Base-by-base conservation (phyloP, 495 filamentous ascomycete species). In the Cetradonia linearis region DNA sequence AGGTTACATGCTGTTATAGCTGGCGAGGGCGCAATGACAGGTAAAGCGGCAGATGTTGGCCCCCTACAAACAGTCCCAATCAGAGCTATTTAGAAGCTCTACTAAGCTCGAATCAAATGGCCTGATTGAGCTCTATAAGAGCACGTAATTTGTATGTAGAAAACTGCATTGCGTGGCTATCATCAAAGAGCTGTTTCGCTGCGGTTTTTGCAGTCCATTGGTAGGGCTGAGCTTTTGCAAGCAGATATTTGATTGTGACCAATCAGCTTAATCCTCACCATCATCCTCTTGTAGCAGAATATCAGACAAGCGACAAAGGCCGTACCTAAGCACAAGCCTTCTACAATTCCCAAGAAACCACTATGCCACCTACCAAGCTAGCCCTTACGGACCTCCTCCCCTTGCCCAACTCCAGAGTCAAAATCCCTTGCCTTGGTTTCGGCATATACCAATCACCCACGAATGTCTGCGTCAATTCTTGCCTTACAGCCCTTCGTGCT, bases 381-480 rank as follows among this genome's bases (percentile, higher is more conserved):
- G 65, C 74, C 53, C 71, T 86, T 56, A 73, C 73, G 18, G 79
- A 81, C 63, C 67, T 69, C 31, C 66, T 83, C 40, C 70, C 80
- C 57, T 82, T 88, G 52, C 77, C 76, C 34, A 80, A 80, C 59
- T 80, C 77, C 60, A 48, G 63, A 25, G 68, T 74, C 58, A 73
- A 73, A 53, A 85, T 87, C 48, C 87, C 85, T 31, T 76, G 73
- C 54, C 78, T 91, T n/a, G 86, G 87, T 16, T 89, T 90, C 65
- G 86, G 86, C 44, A 84, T 89, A 65, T 89, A 84, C 70, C 78
- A 78, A 54, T 82, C 81, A 13, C 74, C 74, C 11, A 54, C 69
- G 20, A 60, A 72, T 27, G 73, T 77, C 58, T 85, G 80, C 69
- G 72, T 77, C 18, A 64, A 76, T 30, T 83, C 84, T 6, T 80